Percentiles rank a stretch among this genome's conserved stretches.
Conservation (phyloP, 306 rosid genomes). For the Prunus kanzakura region DNA sequence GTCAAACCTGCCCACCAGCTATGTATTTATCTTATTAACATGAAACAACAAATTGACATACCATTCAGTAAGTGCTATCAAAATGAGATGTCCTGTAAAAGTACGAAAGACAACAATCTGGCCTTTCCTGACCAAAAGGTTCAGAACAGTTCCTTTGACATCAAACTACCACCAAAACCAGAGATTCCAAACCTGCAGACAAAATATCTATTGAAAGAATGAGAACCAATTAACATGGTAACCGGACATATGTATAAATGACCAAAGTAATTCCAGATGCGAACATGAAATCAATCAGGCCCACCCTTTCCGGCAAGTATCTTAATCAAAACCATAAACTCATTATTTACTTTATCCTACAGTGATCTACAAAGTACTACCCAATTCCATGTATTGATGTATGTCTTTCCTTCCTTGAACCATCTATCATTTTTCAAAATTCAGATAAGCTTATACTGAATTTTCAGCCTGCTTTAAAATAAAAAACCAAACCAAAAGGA, state of each 20-base stretch:
- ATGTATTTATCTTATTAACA: neutral
- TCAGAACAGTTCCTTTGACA: neutral
- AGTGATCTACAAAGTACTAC: neutral
- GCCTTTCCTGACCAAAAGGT: neutral
- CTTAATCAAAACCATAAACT: neutral
- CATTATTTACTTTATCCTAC: neutral
- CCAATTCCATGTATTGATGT: neutral
- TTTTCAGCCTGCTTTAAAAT: neutral
- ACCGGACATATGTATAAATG: neutral
- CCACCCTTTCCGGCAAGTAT: neutral
- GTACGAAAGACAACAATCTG: neutral
- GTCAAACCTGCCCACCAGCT: slow-evolving; percentile 7
- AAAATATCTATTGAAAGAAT: neutral
- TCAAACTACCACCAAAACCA: neutral
- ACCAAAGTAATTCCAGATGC: neutral
- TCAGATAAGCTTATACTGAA: neutral
- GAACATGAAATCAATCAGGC: neutral
- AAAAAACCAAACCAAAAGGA: neutral
- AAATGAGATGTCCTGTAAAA: neutral
- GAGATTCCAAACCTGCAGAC: slow-evolving; percentile 11
- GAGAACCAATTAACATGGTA: neutral
- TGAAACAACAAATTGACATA: neutral
- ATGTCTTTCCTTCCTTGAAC: neutral
- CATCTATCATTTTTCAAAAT: neutral
- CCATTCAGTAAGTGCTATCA: slow-evolving; percentile 8